These are phyloP conservation scores for Capsella rubella DNA, from an alignment of 441 rosid genomes.

Conservation along the genomic window DNA sequence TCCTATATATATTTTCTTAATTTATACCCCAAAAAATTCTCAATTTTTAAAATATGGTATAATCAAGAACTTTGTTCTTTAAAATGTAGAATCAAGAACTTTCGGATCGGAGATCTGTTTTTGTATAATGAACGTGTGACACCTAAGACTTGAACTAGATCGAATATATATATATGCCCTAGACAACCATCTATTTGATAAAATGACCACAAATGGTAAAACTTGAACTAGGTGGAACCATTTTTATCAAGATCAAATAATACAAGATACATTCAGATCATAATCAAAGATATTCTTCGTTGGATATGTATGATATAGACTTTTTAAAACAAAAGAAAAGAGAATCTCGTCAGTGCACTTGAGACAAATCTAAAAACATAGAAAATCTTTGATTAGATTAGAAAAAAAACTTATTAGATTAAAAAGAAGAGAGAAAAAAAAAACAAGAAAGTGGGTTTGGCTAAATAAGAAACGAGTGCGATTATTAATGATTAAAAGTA, in stretches of 20 bases:
- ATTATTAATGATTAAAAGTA: slow-evolving; percentile 65
- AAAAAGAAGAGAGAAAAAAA: slow-evolving; percentile 4
- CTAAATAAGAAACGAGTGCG: slow-evolving; percentile 46
- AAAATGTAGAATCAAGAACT: too few species aligned
- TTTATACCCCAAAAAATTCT: not conserved
- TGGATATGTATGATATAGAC: slow-evolving; percentile 18
- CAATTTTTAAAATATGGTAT: too few species aligned
- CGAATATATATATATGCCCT: not conserved
- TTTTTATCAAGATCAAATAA: not conserved
- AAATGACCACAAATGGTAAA: not conserved
- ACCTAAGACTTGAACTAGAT: too few species aligned
- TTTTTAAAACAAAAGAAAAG: not conserved
- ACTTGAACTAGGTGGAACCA: not conserved
- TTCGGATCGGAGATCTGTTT: too few species aligned
- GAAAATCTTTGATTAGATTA: slow-evolving; percentile 38
- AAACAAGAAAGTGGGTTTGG: slow-evolving; percentile 44
- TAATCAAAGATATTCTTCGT: not conserved
- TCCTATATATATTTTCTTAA: slow-evolving; percentile 13
- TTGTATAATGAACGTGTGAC: too few species aligned
- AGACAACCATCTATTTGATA: not conserved
- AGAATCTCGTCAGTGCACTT: slow-evolving; percentile 34
- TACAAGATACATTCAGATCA: slow-evolving; percentile 7
- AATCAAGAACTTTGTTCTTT: too few species aligned
- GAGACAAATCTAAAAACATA: slow-evolving; percentile 42
- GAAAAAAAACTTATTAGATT: not conserved